Percentiles rank a stretch among this genome's conserved stretches.
phyloP scores from a whole-genome alignment of 805 yeast genomes.

The Lipomyces starkeyi region DNA sequence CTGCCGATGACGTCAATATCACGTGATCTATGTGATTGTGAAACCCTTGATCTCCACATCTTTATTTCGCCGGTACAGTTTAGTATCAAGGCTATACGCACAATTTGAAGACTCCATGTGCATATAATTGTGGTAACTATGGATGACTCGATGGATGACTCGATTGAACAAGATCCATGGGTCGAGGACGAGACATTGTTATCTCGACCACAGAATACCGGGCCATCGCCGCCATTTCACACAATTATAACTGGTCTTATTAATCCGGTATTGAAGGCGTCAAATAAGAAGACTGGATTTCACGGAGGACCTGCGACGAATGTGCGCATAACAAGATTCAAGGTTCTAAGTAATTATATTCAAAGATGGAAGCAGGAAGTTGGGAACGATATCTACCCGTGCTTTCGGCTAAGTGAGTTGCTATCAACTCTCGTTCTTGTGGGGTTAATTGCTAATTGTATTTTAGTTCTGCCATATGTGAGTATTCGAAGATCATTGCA shows the following conservation, averaged over 20 bases:
- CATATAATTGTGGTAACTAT: neutral
- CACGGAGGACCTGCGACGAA: slow-evolving; percentile 35
- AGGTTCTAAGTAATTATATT: slow-evolving; percentile 48
- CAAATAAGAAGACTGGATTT: slow-evolving; percentile 37
- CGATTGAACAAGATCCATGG: neutral
- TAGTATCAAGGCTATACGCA: neutral
- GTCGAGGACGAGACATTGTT: neutral
- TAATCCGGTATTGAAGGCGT: slow-evolving; percentile 49
- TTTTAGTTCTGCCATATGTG: slow-evolving; percentile 38
- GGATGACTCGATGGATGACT: neutral
- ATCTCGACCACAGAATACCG: slow-evolving; percentile 48
- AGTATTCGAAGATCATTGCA: neutral
- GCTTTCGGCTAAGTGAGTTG: slow-evolving; percentile 55
- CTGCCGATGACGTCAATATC: neutral
- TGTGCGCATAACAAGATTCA: slow-evolving; percentile 13
- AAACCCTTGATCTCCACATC: too few relatives aligned
- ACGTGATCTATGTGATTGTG: neutral
- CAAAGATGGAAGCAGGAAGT: slow-evolving; percentile 59
- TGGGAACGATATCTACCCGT: slow-evolving; percentile 71
- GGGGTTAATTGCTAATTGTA: neutral
- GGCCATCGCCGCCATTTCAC: slow-evolving; percentile 51
- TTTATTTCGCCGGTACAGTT: too few relatives aligned
- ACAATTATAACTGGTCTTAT: slow-evolving; percentile 53
- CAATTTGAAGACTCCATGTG: neutral
- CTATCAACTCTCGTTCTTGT: too few relatives aligned